Evolutionary conservation across 257 asterid genomes (phyloP).

Genomic region (Ligustrum vulgare): DNA sequence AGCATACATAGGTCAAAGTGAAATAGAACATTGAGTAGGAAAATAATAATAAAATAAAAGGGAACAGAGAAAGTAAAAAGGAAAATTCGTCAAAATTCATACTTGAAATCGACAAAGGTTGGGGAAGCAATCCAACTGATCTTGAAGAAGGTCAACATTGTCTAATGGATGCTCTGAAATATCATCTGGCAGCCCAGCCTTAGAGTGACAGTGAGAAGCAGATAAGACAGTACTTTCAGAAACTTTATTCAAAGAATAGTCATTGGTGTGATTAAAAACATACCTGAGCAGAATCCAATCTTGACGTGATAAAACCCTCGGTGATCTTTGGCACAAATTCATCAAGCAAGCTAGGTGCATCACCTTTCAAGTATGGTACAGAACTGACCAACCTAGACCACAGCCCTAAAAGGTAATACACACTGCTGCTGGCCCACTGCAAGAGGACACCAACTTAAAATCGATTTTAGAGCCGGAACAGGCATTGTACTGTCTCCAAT

Average conservation of each 20-base stretch:
- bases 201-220: slow-evolving; percentile 26
- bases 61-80: neutral
- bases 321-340: slow-evolving; percentile 94
- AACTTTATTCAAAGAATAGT: neutral
- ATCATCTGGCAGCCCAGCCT: slow-evolving; percentile 78
- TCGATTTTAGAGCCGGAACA: neutral
- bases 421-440: slow-evolving; percentile 99
- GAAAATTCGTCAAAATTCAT: neutral
- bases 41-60: neutral
- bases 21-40: slow-evolving; percentile 17
- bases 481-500: neutral
- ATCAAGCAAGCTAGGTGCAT: slow-evolving; percentile 91
- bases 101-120: slow-evolving; percentile 91
- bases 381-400: slow-evolving; percentile 99
- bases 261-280: slow-evolving; percentile 6
- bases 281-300: slow-evolving; percentile 97
- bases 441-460: slow-evolving; percentile 15
- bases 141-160: slow-evolving; percentile 97
- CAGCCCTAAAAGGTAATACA: slow-evolving; percentile 91
- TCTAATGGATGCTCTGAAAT: slow-evolving; percentile 91
- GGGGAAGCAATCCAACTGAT: slow-evolving; percentile 95
- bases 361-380: slow-evolving; percentile 94
- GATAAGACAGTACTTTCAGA: slow-evolving; percentile 10
- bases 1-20: slow-evolving; percentile 17
- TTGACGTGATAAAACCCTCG: slow-evolving; percentile 89